These are phyloP conservation scores for Pinus tabuliformis DNA, from an alignment of 75 land plant species.

Conservation along the genomic window DNA sequence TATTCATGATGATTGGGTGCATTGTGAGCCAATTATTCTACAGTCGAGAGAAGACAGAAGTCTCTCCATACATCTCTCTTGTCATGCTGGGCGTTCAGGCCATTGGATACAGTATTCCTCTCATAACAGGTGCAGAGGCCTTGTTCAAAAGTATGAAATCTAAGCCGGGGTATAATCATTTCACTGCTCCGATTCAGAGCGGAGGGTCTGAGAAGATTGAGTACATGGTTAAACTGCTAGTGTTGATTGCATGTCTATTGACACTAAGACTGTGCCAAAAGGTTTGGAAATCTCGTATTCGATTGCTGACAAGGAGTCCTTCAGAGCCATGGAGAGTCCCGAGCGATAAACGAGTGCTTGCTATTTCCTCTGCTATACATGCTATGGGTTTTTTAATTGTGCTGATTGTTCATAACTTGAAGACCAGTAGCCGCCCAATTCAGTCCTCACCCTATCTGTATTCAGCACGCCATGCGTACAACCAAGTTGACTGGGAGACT, in stretches of 20 bases:
- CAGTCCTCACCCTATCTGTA: conserved; percentile 4
- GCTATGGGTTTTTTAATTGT: conserved; percentile 44
- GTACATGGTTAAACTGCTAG: conserved; percentile 53
- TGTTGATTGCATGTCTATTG: conserved; percentile 50
- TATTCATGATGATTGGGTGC: conserved; percentile 49
- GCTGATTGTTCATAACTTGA: conserved; percentile 28
- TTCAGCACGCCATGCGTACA: conserved; percentile 14
- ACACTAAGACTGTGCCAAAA: conserved; percentile 60
- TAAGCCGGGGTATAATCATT: conserved; percentile 1
- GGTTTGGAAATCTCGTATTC: conserved; percentile 67
- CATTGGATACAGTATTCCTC: conserved; percentile 69
- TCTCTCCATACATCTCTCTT: conserved; percentile 62
- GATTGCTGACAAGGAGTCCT: conserved; percentile 44
- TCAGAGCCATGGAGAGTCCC: conserved; percentile 60
- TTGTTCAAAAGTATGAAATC: conserved; percentile 28
- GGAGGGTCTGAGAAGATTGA: conserved; percentile 29
- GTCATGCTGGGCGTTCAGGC: conserved; percentile 74
- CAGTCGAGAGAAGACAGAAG: conserved; percentile 28
- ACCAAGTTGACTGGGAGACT: conserved; percentile 14
- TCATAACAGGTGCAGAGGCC: conserved; percentile 71
- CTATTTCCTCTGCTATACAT: conserved; percentile 34
- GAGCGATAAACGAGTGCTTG: conserved; percentile 39
- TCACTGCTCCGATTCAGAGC: conserved; percentile 8
- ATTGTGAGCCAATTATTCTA: conserved; percentile 54
- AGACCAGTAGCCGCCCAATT: conserved; percentile 9